Evolutionary conservation across 2,329 filamentous ascomycete genomes (phyloP).

Genomic region (Fulvia fulva): DNA sequence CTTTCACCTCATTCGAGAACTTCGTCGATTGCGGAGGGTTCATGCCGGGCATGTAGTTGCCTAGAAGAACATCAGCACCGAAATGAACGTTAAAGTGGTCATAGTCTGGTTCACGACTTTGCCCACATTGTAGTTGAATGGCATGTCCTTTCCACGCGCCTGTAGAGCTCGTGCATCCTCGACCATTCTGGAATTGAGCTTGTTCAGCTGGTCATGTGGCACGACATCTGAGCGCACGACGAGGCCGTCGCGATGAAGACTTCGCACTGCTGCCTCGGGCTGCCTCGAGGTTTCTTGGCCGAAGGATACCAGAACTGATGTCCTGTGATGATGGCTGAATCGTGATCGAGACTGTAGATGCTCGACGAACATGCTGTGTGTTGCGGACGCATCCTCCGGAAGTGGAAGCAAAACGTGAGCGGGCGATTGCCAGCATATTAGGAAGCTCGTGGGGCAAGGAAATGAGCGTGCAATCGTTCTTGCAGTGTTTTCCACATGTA

Average conservation of each 20-base stretch:
- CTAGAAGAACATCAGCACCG: too few species aligned
- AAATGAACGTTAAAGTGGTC: too few species aligned
- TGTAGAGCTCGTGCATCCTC: constrained; percentile 53
- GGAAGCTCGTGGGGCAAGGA: too few species aligned
- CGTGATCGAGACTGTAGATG: constrained; percentile 6
- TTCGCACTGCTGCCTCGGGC: too few species aligned
- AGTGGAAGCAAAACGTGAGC: neutral
- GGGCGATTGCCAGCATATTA: too few species aligned
- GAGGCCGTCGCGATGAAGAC: constrained; percentile 45
- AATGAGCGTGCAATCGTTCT: too few species aligned
- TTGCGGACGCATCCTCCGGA: neutral
- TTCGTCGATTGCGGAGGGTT: neutral
- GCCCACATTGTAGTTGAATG: constrained; percentile 61
- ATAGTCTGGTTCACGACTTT: constrained; percentile 4
- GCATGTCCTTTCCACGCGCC: constrained; percentile 50
- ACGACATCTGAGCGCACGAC: constrained; percentile 55
- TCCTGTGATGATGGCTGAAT: constrained; percentile 12
- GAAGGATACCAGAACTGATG: constrained; percentile 4
- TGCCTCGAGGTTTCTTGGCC: constrained; percentile 10
- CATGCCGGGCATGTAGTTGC: too few species aligned
- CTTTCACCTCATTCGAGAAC: neutral
- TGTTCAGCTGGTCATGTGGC: constrained; percentile 49
- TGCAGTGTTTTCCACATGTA: too few species aligned
- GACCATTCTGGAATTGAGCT: constrained; percentile 57
- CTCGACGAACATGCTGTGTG: neutral